Base-by-base conservation (phyloP, 306 rosid genomes). In the Gynostemma pentaphyllum region DNA sequence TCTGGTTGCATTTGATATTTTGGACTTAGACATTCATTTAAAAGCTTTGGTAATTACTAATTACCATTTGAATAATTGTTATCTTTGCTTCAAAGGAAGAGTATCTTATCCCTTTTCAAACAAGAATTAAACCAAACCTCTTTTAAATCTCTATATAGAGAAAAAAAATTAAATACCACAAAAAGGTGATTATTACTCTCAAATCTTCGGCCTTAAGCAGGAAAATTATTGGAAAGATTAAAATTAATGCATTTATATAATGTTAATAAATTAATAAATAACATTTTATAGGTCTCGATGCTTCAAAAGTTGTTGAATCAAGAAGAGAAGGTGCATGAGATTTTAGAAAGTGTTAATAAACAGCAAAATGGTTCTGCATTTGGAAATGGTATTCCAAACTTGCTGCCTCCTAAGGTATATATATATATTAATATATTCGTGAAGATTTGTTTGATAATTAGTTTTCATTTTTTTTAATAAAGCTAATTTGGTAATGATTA, bases 321-420 rank as follows among this genome's bases (percentile, higher is more conserved):
- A 66, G 98, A 91, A 79, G 84, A 86, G 55, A 80, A 84, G 65
- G 78, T 86, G 54, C 95, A 81, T 70, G 87, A 82, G 66, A 64
- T 86, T 74, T 80, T 88, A 74, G 90, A 79, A 50, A 69, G 72
- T 61, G 79, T 80, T 37, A 73, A 70, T 40, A 79, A 68, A 65
- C 81, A 64, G 42, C 81, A 68, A 46, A 64, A 66, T 22, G 82
- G 71, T 15, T 73, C 90, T 39, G 59, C 81, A 32, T 51, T 86
- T 64, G 49, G n/a, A n/a, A n/a, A n/a, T n/a, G n/a, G 57, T 11
- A 80, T 79, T 57, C 96, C 98, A 28, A 84, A 66, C 61, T 80
- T 76, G 67, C 90, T 86, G 72, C 92, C 96, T 59, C 85, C 89
- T 1, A 92, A 88, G 95, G 96, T 90, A 78, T 16, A 9, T 56